A percentile compares a stretch with the other conserved stretches of the same genome.
Conservation (phyloP, 2,329 filamentous ascomycete species). For the Cadophora malorum region DNA sequence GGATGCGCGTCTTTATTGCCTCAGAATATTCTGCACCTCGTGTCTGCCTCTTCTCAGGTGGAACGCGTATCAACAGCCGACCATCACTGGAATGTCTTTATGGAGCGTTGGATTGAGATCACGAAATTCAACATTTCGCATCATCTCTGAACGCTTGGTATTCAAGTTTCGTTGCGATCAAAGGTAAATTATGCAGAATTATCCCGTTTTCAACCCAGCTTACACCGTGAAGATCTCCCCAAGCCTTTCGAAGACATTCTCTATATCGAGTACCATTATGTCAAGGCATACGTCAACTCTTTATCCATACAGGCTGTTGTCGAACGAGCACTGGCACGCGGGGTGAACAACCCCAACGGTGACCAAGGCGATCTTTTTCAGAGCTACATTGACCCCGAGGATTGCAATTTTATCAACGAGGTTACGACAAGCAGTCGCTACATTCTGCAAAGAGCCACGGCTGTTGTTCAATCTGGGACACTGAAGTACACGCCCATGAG, state of each 20-base stretch:
- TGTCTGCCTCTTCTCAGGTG: not conserved
- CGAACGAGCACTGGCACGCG: not conserved
- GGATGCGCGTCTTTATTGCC: not conserved
- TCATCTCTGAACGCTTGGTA: not conserved
- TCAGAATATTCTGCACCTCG: not conserved
- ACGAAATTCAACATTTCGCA: not conserved
- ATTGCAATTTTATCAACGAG: not conserved
- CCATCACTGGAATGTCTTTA: not conserved
- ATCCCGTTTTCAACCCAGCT: too few relatives aligned
- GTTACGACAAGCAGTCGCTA: not conserved
- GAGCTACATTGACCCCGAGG: not conserved
- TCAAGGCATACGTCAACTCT: not conserved
- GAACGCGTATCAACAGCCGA: not conserved
- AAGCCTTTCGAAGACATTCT: not conserved
- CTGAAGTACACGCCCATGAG: conserved; percentile 4
- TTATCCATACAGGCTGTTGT: not conserved
- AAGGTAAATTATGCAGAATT: too few relatives aligned
- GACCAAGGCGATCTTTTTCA: not conserved
- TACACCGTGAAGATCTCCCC: not conserved
- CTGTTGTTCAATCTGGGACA: not conserved
- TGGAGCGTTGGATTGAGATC: not conserved
- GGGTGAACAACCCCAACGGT: not conserved
- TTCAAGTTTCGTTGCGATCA: too few relatives aligned
- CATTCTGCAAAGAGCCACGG: not conserved
- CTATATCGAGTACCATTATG: not conserved